These are phyloP conservation scores for Clathrus columnatus DNA, from an alignment of 768 basidiomycete species.

Conservation along the genomic window DNA sequence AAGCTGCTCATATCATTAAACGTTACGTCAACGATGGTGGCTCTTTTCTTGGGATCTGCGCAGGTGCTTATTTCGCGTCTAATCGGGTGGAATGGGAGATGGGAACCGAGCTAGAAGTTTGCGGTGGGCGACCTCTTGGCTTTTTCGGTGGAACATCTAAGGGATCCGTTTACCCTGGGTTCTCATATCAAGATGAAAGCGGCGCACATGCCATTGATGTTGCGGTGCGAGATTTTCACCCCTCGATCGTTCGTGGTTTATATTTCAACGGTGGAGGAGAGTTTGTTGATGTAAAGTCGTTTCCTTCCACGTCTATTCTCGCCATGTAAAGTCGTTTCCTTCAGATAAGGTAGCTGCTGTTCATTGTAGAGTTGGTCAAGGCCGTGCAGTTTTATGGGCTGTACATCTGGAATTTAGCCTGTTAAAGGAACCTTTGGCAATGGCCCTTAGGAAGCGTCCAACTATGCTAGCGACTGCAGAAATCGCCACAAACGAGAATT, in stretches of 20 bases:
- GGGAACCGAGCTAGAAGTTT: conserved; percentile 28
- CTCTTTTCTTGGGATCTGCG: conserved; percentile 56
- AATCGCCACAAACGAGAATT: conserved; percentile 18
- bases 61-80: conserved; percentile 46
- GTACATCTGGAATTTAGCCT: conserved; percentile 52
- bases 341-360: conserved; percentile 28
- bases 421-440: conserved; percentile 26
- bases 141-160: conserved; percentile 34
- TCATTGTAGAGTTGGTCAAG: conserved; percentile 31
- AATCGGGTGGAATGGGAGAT: conserved; percentile 30
- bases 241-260: conserved; percentile 18
- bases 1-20: conserved; percentile 39
- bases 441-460: conserved; percentile 17
- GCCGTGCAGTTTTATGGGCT: conserved; percentile 47
- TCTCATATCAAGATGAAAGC: conserved; percentile 33
- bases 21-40: conserved; percentile 64
- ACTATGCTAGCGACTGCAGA: conserved; percentile 12
- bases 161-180: conserved; percentile 34
- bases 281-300: conserved; percentile 22
- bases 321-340: conserved; percentile 26
- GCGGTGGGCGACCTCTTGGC: conserved; percentile 29
- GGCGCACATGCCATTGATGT: conserved; percentile 29
- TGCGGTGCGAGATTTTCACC: background rate
- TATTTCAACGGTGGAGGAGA: conserved; percentile 40
- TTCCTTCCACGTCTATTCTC: conserved; percentile 22